phyloP scores from a whole-genome alignment of 495 filamentous ascomycete genomes.

The Pyrenula massariospora region DNA sequence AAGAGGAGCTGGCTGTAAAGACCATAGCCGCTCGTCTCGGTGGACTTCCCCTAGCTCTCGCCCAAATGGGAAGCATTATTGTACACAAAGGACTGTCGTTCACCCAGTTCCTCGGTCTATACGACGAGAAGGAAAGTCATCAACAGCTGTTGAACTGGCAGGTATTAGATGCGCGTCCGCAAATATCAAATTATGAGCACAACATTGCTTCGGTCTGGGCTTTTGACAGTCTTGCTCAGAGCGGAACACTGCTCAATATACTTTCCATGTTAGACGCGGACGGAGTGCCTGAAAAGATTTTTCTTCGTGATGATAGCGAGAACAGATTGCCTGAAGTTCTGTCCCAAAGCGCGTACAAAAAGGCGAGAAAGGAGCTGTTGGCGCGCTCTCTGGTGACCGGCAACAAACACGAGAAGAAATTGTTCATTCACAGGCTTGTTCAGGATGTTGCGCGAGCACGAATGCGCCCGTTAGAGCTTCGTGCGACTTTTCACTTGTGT shows the following conservation, averaged over 20 bases:
- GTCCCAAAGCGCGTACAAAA: background rate
- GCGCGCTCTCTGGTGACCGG: conserved; percentile 6
- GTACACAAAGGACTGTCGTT: conserved; percentile 14
- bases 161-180: conserved; percentile 5
- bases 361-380: conserved; percentile 5
- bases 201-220: conserved; percentile 25
- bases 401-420: conserved; percentile 1
- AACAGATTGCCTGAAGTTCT: conserved; percentile 7
- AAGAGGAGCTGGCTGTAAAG: conserved; percentile 3
- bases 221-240: conserved; percentile 13
- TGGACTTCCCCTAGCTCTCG: conserved; percentile 26
- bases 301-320: background rate
- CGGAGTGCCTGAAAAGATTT: conserved; percentile 7
- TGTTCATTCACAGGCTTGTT: conserved; percentile 14
- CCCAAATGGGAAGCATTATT: conserved; percentile 30
- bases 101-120: conserved; percentile 16
- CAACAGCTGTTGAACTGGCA: conserved; percentile 9
- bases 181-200: conserved; percentile 12
- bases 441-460: conserved; percentile 9
- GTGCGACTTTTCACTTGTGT: conserved; percentile 1
- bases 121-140: conserved; percentile 12
- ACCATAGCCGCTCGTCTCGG: conserved; percentile 13
- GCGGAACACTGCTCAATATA: conserved; percentile 6
- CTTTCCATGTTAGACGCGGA: conserved; percentile 13
- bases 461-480: conserved; percentile 7